A percentile compares a stretch with the other conserved stretches of the same genome.
These are phyloP conservation scores for Salvia splendens DNA, from an alignment of 257 asterid species.

Conservation along the genomic window DNA sequence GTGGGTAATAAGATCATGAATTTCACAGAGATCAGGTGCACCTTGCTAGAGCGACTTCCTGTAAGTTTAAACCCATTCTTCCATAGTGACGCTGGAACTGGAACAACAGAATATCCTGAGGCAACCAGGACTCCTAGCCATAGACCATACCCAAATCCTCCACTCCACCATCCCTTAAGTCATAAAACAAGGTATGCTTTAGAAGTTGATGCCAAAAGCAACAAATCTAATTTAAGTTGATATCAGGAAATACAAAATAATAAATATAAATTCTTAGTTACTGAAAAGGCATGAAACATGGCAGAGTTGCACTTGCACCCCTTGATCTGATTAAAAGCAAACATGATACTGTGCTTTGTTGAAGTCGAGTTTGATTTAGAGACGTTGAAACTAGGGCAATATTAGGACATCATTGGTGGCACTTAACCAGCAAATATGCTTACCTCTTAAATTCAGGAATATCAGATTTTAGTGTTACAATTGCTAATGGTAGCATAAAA, in stretches of 20 bases:
- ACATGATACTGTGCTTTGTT: too few relatives aligned
- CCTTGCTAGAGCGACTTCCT: conserved; percentile 64
- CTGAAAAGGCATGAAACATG: too few relatives aligned
- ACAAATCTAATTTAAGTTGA: conserved; percentile 10
- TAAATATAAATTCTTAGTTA: not conserved
- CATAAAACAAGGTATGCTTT: conserved; percentile 25
- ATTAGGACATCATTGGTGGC: too few relatives aligned
- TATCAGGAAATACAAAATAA: conserved; percentile 16
- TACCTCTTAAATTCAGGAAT: too few relatives aligned
- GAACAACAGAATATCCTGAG: conserved; percentile 81
- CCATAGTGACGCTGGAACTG: conserved; percentile 75
- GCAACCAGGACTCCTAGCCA: conserved; percentile 88
- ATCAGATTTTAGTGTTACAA: too few relatives aligned
- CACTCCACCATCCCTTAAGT: conserved; percentile 91
- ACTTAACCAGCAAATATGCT: too few relatives aligned
- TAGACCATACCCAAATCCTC: conserved; percentile 86
- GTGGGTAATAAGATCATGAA: conserved; percentile 10
- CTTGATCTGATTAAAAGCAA: too few relatives aligned
- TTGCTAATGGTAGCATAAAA: too few relatives aligned
- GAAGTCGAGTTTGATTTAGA: too few relatives aligned
- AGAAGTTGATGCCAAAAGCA: conserved; percentile 23
- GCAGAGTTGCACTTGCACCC: too few relatives aligned
- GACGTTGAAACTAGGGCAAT: too few relatives aligned
- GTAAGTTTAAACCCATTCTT: conserved; percentile 66
- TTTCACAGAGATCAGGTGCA: conserved; percentile 32